Base-by-base conservation (phyloP, 2,329 filamentous ascomycete genomes). In the Talaromyces sp. region DNA sequence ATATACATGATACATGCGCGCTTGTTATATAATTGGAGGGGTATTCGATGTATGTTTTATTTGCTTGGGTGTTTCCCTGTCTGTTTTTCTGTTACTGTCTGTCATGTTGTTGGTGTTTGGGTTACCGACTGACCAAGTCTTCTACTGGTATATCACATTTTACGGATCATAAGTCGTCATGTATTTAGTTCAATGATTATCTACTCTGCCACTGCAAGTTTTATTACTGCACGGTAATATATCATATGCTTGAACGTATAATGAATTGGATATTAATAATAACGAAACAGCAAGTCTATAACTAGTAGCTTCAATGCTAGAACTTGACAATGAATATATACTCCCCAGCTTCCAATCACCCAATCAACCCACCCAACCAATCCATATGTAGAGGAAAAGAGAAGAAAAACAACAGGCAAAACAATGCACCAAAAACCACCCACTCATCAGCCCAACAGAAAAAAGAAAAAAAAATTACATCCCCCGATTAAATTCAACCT, bases 401-500 rank as follows among this genome's bases (percentile, higher is more conserved):
- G 31, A 10, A 8, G 5, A 1, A 45, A n/a, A 5, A 53, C 4
- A 3, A n/a, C 27, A 53, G 2, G 25, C 13, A 29, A 53, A 31
- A 31, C 5, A n/a, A 31, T 29, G 25, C 25, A 53, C n/a, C 19
- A 15, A 25, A 25, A 49, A n/a, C 15, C 25, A 53, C 15, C 15
- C 25, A 31, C 11, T 10, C 5, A 17, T 17, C 10, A n/a, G 11
- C 25, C 11, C 5, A 17, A 27, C 5, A 27, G 1, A 5, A 5
- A 25, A 49, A 58, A 19, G 13, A 3, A 22, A 10, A 34, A 15
- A 8, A 13, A 34, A 19, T 47, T 81, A 97, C 72, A 99, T 94
- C 13, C 95, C 95, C 73, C 95, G 87, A 79, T 99, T 98, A 80
- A 99, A 98, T 76, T 96, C 92, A n/a, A 99, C 91, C 82, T 92